Conservation (phyloP, 164 flowering plant species). For the Brasenia schreberi region DNA sequence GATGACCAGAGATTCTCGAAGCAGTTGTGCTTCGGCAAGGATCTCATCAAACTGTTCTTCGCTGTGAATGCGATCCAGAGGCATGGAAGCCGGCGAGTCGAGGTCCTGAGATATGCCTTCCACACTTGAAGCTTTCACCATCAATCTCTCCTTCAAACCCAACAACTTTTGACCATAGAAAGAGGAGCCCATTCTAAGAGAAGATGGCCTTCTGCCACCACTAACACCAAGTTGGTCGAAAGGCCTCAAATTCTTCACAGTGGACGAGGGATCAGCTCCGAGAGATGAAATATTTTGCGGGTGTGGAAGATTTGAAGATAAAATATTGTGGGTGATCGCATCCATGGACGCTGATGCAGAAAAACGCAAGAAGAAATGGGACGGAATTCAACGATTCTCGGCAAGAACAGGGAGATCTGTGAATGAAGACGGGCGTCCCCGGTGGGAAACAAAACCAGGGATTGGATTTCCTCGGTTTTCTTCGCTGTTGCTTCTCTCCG, state of each 20-base stretch:
- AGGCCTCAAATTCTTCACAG: background rate
- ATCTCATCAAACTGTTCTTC: constrained; percentile 57
- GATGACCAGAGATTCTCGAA: constrained; percentile 33
- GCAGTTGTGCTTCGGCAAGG: constrained; percentile 49
- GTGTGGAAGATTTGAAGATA: background rate
- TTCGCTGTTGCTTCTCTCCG: no score
- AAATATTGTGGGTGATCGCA: background rate
- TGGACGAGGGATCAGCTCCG: background rate
- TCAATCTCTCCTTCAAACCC: background rate
- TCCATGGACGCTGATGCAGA: background rate
- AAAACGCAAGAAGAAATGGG: background rate
- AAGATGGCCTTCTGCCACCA: background rate
- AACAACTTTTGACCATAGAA: background rate
- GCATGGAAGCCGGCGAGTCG: constrained; percentile 44
- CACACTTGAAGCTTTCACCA: constrained; percentile 8
- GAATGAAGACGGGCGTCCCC: no score
- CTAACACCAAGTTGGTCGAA: background rate
- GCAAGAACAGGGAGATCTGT: no score
- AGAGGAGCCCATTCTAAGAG: background rate
- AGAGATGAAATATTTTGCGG: background rate
- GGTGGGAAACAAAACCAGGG: no score
- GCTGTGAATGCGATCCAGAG: constrained; percentile 29
- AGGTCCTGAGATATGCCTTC: constrained; percentile 20
- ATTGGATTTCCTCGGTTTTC: no score
- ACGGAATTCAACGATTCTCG: no score